Percentiles rank a stretch among this genome's conserved stretches.
phyloP scores from a whole-genome alignment of 2,329 filamentous ascomycete genomes.

The Ceratocystis alfenasii region DNA sequence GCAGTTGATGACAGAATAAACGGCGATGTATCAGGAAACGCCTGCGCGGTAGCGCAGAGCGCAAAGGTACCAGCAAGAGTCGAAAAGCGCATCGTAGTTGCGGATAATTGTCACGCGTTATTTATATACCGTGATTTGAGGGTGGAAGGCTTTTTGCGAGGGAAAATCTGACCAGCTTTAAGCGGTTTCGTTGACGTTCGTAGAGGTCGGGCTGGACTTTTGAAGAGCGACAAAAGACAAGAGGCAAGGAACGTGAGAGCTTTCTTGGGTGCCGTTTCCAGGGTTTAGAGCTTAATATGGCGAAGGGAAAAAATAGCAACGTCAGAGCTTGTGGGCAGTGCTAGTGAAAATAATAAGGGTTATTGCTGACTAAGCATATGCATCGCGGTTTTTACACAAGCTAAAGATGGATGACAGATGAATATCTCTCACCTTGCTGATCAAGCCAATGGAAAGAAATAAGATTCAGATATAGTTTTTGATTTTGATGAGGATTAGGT shows the following conservation, averaged over 20 bases:
- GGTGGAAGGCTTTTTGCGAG: neutral
- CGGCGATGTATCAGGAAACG: conserved; percentile 77
- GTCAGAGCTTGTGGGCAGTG: conserved; percentile 11
- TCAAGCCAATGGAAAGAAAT: too few relatives aligned
- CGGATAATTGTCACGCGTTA: neutral
- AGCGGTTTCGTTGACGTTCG: conserved; percentile 5
- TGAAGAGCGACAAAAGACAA: neutral
- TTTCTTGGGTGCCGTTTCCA: neutral
- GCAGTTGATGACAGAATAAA: conserved; percentile 80
- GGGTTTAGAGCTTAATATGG: conserved; percentile 5
- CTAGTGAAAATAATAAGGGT: neutral
- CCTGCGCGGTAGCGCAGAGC: conserved; percentile 48
- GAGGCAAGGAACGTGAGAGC: conserved; percentile 1
- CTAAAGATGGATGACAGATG: too few relatives aligned
- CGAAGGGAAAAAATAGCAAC: neutral
- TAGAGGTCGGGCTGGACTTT: neutral
- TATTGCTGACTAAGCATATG: neutral
- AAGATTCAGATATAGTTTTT: too few relatives aligned
- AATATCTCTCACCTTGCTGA: too few relatives aligned
- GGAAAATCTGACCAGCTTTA: neutral
- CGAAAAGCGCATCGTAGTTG: conserved; percentile 43
- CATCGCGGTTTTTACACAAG: neutral
- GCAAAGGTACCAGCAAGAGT: conserved; percentile 40
- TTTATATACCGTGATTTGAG: neutral
- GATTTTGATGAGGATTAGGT: too few relatives aligned